phyloP scores from a whole-genome alignment of 164 flowering plant genomes.

The Echeveria elegans region DNA sequence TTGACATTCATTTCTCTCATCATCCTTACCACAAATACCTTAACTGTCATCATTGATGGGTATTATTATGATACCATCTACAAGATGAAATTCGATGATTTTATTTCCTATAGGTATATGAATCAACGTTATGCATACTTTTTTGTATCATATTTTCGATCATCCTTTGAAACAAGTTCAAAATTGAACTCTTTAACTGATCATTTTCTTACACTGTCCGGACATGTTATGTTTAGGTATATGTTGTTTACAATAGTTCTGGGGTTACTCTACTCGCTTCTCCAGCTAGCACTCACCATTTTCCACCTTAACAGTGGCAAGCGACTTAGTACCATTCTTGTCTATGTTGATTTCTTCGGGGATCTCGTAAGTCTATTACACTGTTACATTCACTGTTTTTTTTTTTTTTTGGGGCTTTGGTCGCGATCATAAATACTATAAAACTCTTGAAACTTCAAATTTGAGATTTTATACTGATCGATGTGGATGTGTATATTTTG shows the following conservation, averaged over 20 bases:
- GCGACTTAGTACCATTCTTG: not conserved
- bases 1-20: slow-evolving; percentile 4
- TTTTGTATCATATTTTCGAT: too few relatives aligned
- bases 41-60: not conserved
- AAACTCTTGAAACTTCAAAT: not conserved
- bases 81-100: not conserved
- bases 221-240: not conserved
- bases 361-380: too few relatives aligned
- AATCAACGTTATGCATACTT: not conserved
- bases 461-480: not conserved
- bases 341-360: slow-evolving; percentile 2
- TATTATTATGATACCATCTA: not conserved
- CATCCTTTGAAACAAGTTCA: not conserved
- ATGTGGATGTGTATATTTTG: not conserved
- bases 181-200: too few relatives aligned
- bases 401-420: not conserved
- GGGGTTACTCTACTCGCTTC: slow-evolving; percentile 2
- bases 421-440: not conserved
- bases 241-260: not conserved
- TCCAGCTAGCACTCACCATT: not conserved
- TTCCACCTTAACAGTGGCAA: not conserved
- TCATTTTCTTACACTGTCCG: not conserved
- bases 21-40: not conserved
- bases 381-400: too few relatives aligned
- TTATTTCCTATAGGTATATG: not conserved